Percentiles rank a stretch among this genome's conserved stretches.
Conservation (phyloP, 305 asterid genomes). For the Rubia tinctorum region DNA sequence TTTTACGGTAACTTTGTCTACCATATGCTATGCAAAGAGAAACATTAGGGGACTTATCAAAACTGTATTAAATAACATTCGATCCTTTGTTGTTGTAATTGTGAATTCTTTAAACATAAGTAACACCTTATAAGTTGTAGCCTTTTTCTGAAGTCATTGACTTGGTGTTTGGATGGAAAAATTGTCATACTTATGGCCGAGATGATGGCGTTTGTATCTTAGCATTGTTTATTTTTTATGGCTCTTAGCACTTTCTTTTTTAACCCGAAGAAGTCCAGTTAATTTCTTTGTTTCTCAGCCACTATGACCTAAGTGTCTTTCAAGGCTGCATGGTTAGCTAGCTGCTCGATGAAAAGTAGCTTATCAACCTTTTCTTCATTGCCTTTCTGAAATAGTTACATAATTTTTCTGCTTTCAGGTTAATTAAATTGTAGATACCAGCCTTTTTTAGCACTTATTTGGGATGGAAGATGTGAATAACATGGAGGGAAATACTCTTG, state of each 20-base stretch:
- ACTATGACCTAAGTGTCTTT: background rate
- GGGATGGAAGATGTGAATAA: slow-evolving; percentile 54
- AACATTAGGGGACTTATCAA: background rate
- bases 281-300: background rate
- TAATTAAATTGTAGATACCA: slow-evolving; percentile 27
- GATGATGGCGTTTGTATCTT: background rate
- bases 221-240: background rate
- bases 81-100: background rate
- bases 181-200: background rate
- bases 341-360: background rate
- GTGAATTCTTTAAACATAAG: background rate
- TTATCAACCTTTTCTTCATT: too few species aligned
- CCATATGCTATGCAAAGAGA: background rate
- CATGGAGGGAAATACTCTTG: slow-evolving; percentile 33
- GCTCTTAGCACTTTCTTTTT: background rate
- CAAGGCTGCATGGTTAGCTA: background rate
- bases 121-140: background rate
- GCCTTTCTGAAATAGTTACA: background rate
- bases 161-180: background rate
- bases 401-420: background rate
- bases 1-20: background rate
- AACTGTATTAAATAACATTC: too few species aligned
- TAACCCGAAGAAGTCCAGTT: background rate
- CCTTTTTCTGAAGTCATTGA: background rate
- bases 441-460: slow-evolving; percentile 25